Base-by-base conservation (phyloP, 371 early-diverging fungal genomes). In the Circinella minor region DNA sequence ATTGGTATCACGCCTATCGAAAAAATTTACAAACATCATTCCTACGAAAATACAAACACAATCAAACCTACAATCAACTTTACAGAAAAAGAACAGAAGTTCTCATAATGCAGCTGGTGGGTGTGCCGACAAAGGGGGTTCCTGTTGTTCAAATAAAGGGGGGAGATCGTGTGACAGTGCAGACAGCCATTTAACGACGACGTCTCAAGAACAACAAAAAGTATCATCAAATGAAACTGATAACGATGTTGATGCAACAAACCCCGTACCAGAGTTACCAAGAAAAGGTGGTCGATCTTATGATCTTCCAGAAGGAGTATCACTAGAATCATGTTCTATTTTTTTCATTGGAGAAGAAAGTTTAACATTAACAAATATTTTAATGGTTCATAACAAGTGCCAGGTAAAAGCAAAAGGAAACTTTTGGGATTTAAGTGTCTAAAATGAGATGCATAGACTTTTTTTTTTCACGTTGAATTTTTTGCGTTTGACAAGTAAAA, bases 321-420 rank as follows among this genome's bases (percentile, higher is more conserved):
- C 71, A 8, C 73, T 92, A 15, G 80, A 86, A 43, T 85, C 89
- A 59, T 92, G 89, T 61, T 74, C 89, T 1, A 79, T 97, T 1
- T 87, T 96, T 49, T 98, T 93, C 73, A 75, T 98, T 67, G 97
- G 98, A 36, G 74, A 71, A 10, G 95, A 96, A 68, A 89, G 92
- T 65, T 78, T 91, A 36, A 90, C 94, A n/a, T 82, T 96, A 65
- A 94, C 95, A 13, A 95, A 97, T 75, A 81, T 97, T 46, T 74
- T 95, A 73, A 89, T 96, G 88, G 92, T 94, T 4, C 86, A 93
- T 74, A 88, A 86, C 75, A 78, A 81, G 66, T 89, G 88, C 55
- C 79, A 80, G 71, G 88, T 88, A 74, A 69, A 27, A 27, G 88
- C 88, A 74, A 69, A 27, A 27, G 79, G 17, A 17, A 51, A n/a